Conservation (phyloP, 2,329 filamentous ascomycete species). For the Ramularia collo-cygni region DNA sequence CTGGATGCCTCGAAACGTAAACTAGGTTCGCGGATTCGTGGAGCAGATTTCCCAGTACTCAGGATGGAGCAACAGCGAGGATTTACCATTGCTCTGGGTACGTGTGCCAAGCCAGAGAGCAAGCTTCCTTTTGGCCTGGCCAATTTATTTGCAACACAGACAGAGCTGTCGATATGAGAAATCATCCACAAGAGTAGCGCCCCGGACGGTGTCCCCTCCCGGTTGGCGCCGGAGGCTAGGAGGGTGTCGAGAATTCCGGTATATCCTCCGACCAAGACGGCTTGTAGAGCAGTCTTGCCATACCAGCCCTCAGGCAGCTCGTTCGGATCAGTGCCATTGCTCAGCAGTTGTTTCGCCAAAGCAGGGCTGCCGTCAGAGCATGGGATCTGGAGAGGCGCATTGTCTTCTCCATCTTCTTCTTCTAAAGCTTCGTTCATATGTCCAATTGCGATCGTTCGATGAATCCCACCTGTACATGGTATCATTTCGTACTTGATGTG, state of each 20-base stretch:
- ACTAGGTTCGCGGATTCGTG: too few species aligned
- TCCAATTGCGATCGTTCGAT: too few species aligned
- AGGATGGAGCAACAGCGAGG: too few species aligned
- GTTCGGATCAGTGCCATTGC: conserved; percentile 9
- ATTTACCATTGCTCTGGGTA: too few species aligned
- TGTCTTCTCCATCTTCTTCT: conserved; percentile 11
- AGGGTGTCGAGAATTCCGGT: conserved; percentile 14
- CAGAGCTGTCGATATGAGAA: too few species aligned
- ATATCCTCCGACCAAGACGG: conserved; percentile 14
- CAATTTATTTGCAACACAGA: too few species aligned
- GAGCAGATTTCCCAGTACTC: too few species aligned
- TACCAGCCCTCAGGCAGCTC: conserved; percentile 20
- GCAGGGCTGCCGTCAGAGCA: conserved; percentile 8
- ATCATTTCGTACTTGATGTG: too few species aligned
- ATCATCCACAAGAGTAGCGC: conserved; percentile 15
- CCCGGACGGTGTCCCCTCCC: conserved; percentile 16
- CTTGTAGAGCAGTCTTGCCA: conserved; percentile 21
- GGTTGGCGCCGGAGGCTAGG: conserved; percentile 12
- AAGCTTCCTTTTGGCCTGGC: too few species aligned
- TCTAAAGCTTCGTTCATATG: not conserved
- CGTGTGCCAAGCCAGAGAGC: too few species aligned
- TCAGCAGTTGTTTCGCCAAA: conserved; percentile 8
- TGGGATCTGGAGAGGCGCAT: conserved; percentile 17
- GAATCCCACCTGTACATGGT: too few species aligned
- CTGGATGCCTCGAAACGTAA: too few species aligned